A percentile compares a stretch with the other conserved stretches of the same genome.
Evolutionary conservation across 2,329 filamentous ascomycete genomes (phyloP).

Genomic region (Hypoxylon rubiginosum): DNA sequence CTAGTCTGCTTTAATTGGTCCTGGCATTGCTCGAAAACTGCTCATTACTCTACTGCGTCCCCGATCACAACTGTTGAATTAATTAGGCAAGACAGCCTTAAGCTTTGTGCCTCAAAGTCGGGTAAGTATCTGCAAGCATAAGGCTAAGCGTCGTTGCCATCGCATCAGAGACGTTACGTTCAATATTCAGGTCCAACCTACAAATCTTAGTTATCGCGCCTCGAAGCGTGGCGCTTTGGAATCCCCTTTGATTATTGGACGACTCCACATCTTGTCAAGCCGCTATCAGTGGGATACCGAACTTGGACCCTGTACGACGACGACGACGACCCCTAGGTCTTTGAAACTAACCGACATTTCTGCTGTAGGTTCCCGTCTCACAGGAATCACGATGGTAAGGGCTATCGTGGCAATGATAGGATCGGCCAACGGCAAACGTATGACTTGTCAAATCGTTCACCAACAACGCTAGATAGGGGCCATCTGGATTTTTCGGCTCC

Average conservation of each 20-base stretch:
- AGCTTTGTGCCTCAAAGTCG: slow-evolving; percentile 1
- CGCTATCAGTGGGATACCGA: slow-evolving; percentile 32
- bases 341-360: slow-evolving; percentile 10
- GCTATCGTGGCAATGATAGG: slow-evolving; percentile 9
- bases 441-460: slow-evolving; percentile 13
- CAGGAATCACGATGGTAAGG: neutral
- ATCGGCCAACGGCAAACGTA: slow-evolving; percentile 18
- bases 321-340: slow-evolving; percentile 13
- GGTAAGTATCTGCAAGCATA: neutral
- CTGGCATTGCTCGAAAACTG: neutral
- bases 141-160: slow-evolving; percentile 13
- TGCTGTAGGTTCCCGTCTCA: slow-evolving; percentile 29
- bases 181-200: slow-evolving; percentile 14
- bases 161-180: slow-evolving; percentile 2
- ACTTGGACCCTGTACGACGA: slow-evolving; percentile 21
- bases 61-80: neutral
- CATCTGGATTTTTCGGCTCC: slow-evolving; percentile 18
- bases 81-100: slow-evolving; percentile 2
- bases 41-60: neutral
- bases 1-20: slow-evolving; percentile 2
- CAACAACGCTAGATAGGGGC: neutral
- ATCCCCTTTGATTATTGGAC: slow-evolving; percentile 20
- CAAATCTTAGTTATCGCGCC: slow-evolving; percentile 5
- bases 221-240: slow-evolving; percentile 21
- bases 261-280: slow-evolving; percentile 13